Evolutionary conservation across 108 stramenopile genomes (phyloP), one percentile per base, ranked within the genome.

Genomic region (Schizochytrium sp.): DNA sequence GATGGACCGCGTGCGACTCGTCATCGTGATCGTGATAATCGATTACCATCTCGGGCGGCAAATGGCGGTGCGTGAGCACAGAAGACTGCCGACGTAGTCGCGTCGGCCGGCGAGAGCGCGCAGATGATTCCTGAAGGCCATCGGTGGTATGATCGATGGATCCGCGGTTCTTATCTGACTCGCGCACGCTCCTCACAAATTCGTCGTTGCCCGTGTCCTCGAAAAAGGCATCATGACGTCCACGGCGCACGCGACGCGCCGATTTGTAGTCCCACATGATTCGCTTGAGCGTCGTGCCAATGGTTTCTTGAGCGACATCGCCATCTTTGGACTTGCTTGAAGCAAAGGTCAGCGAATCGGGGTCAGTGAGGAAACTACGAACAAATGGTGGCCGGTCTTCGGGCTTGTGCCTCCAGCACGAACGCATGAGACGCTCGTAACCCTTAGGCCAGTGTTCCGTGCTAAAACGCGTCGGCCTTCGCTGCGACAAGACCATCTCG

Each of bases 371-470:
- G 51, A 83, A 83, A 23, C 48, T 53, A 6, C 76, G 6, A 1
- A 83, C 76, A 53, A 83, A 83, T 12, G 51, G 51, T 16, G 76
- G 76, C 23, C 76, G 76, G 28, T 47, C 76, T 12, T 83, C 51
- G 45, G 48, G 76, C n/a, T 83, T 53, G 51, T 83, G 76, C 45
- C 76, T 47, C 76, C 76, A 83, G 51, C 76, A 83, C n/a, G 45
- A 47, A 6, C 76, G 76, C 76, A 83, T 83, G 28, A 83, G 76
- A 12, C 45, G 48, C 51, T 83, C 76, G 51, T 83, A 83, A 23
- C 28, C 51, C 51, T 47, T 53, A 0, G 76, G 76, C 76, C 76
- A 83, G 6, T 47, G 14, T 12, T 47, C 45, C n/a, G 76, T 83
- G 76, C n/a, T 23, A 23, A 53, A 83, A 12, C 76, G 51, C 51